Conservation (phyloP, 805 yeast genomes). For the Starmerella vitae region DNA sequence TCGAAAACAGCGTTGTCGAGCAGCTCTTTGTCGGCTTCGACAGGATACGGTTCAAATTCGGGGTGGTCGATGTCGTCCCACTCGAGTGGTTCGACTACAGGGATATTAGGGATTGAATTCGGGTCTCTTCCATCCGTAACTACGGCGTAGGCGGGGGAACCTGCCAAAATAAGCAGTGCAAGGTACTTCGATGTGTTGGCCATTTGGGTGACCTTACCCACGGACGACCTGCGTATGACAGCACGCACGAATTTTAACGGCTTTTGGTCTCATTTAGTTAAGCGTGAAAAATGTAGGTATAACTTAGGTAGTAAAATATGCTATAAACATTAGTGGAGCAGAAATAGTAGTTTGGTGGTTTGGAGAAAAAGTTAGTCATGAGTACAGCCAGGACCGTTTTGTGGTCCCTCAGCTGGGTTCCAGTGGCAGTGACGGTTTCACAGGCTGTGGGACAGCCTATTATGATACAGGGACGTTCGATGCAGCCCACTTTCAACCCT, state of each 20-base stretch:
- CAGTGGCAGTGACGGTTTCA: conserved; percentile 54
- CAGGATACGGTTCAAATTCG: conserved; percentile 21
- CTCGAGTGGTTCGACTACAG: conserved; percentile 13
- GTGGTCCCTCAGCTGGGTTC: conserved; percentile 54
- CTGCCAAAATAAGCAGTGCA: conserved; percentile 1
- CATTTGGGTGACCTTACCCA: too few species aligned
- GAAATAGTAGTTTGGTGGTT: too few species aligned
- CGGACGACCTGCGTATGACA: too few species aligned
- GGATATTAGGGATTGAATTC: conserved; percentile 11
- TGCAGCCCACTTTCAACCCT: conserved; percentile 84
- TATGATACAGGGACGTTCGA: conserved; percentile 64
- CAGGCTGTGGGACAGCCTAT: conserved; percentile 65
- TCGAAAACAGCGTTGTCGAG: conserved; percentile 20
- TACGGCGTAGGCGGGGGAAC: conserved; percentile 3
- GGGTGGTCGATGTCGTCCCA: conserved; percentile 21
- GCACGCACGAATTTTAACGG: too few species aligned
- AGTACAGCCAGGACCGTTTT: conserved; percentile 18
- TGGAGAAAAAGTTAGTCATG: too few species aligned
- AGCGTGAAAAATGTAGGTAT: background rate
- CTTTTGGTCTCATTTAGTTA: too few species aligned
- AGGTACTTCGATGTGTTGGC: too few species aligned
- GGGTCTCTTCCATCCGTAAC: conserved; percentile 8
- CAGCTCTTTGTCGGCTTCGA: conserved; percentile 14
- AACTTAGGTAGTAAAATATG: background rate
- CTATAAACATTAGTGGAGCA: too few species aligned